Base-by-base conservation (phyloP, 2,329 filamentous ascomycete species). In the Periglandula ipomoeae region DNA sequence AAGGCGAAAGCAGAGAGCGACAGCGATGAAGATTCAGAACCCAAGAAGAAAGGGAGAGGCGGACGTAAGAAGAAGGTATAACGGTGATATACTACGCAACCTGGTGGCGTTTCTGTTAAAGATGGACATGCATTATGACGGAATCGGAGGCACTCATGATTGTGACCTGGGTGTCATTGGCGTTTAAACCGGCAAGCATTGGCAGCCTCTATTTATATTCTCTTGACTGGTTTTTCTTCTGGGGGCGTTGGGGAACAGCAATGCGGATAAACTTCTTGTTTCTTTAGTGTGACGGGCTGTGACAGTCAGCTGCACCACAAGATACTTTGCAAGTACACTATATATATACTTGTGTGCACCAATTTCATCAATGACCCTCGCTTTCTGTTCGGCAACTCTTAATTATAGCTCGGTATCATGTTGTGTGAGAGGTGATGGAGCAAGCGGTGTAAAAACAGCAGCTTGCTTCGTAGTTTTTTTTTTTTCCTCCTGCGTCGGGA, bases 1-100 rank as follows among this genome's bases (percentile, higher is more conserved):
- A 70, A 68, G 48, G 66, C 64, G 46, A 77, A 78, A 60, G 65
- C 64, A 2, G 77, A 79, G 56, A 77, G 69, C 53, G 75, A 75
- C 27, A 76, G 68, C 50, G 74, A 77, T 30, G 74, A 75, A n/a
- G 73, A 74, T 35, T 58, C 54, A 9, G 74, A 73, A 51, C 65
- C 70, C 9, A 75, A 74, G 64, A 75, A 71, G 59, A 70, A 67
- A 58, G 69, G 65, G 46, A 65, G 65, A 48, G 70, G 66, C 34
- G 71, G 70, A 23, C 76, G 73, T 62, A 79, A 74, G 70, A 79
- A 76, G 65, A 63, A 60, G 42, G 52, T 55, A 9, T 65, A 51
- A 52, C 35, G 22, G 10, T 20, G 11, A n/a, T 2, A 20, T 10
- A 11, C 8, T 19, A 30, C n/a, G n/a, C 9, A n/a, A 39, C n/a